Conservation (phyloP, 805 yeast species). For the Myxozyma mucilagina region DNA sequence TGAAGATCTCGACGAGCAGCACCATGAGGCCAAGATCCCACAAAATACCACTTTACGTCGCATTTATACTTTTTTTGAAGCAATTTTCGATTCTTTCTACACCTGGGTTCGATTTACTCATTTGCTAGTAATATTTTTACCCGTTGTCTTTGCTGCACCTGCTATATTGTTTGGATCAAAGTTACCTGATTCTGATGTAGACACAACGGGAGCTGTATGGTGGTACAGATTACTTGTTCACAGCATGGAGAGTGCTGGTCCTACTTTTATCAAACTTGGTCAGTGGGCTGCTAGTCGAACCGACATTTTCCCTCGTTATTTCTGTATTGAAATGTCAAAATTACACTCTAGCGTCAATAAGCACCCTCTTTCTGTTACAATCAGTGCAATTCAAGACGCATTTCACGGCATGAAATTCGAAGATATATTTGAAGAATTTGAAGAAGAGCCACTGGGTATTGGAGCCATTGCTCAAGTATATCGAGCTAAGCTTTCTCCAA, state of each 20-base stretch:
- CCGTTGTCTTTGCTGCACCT: slow-evolving; percentile 68
- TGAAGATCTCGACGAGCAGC: slow-evolving; percentile 2
- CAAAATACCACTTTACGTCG: not conserved
- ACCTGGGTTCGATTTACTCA: slow-evolving; percentile 71
- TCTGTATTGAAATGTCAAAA: slow-evolving; percentile 73
- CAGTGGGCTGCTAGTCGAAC: slow-evolving; percentile 99
- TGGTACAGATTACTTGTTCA: slow-evolving; percentile 71
- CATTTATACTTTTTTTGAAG: not conserved
- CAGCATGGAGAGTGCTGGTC: slow-evolving; percentile 83
- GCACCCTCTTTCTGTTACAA: slow-evolving; percentile 67
- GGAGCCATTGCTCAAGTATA: slow-evolving; percentile 97
- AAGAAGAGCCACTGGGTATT: slow-evolving; percentile 81
- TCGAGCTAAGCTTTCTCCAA: slow-evolving; percentile 58
- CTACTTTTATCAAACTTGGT: slow-evolving; percentile 76
- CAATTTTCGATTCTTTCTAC: slow-evolving; percentile 1
- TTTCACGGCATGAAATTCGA: slow-evolving; percentile 59
- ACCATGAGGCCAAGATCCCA: not conserved
- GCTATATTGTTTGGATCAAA: slow-evolving; percentile 52
- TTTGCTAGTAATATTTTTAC: slow-evolving; percentile 64
- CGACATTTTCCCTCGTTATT: slow-evolving; percentile 77
- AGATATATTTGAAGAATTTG: slow-evolving; percentile 78
- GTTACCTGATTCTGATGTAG: slow-evolving; percentile 36
- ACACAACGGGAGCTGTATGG: slow-evolving; percentile 59
- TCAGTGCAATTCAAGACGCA: slow-evolving; percentile 56
- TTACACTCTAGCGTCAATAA: slow-evolving; percentile 81